Evolutionary conservation across 768 basidiomycete species (phyloP).

Genomic region (Russula brevipes): DNA sequence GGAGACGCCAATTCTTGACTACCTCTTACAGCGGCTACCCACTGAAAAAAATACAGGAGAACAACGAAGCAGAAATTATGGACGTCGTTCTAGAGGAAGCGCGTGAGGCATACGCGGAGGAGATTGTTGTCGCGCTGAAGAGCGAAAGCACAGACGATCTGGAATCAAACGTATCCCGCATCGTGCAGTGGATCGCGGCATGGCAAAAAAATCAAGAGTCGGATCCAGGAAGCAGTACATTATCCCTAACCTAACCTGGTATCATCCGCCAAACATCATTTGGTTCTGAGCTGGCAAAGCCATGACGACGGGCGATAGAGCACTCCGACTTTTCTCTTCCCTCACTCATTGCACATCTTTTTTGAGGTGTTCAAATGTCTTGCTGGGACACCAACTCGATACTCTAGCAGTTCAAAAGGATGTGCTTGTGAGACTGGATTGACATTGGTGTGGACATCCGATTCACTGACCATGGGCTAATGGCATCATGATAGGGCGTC

Average conservation of each 20-base stretch:
- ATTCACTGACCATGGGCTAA: neutral
- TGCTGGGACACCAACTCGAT: neutral
- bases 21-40: slow-evolving; percentile 63
- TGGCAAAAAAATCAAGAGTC: slow-evolving; percentile 48
- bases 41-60: slow-evolving; percentile 94
- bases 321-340: neutral
- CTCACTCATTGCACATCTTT: neutral
- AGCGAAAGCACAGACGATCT: slow-evolving; percentile 77
- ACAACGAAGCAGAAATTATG: slow-evolving; percentile 99
- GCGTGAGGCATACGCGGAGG: slow-evolving; percentile 72
- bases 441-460: neutral
- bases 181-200: slow-evolving; percentile 78
- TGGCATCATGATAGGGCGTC: neutral
- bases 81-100: slow-evolving; percentile 87
- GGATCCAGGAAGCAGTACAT: slow-evolving; percentile 12
- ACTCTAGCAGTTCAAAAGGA: neutral
- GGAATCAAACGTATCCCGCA: slow-evolving; percentile 79
- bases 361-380: neutral
- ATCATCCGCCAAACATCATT: neutral
- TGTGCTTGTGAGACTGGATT: slow-evolving; percentile 1
- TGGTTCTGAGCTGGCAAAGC: neutral
- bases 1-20: neutral
- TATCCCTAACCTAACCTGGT: neutral
- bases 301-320: neutral
- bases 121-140: slow-evolving; percentile 79